Base-by-base conservation (phyloP, 805 yeast species). In the Sugiyamaella boreocaroliniensis region DNA sequence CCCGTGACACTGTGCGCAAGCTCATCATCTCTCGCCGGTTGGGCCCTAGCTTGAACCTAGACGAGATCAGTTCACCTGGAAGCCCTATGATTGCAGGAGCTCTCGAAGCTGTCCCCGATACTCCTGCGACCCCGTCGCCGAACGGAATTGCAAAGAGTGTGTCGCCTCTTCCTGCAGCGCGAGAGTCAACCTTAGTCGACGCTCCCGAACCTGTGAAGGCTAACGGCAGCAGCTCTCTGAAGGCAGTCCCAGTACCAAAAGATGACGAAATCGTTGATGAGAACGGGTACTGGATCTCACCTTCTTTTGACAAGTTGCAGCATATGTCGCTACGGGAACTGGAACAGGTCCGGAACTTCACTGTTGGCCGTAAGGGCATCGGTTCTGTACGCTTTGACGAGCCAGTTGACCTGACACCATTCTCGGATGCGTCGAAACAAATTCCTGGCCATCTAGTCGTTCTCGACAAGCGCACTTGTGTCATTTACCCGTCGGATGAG, bases 251-350 rank as follows among this genome's bases (percentile, higher is more conserved):
- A 12, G 16, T 32, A n/a, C 37, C n/a, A 5, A 40, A 65, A 1
- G 77, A 73, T 45, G 75, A 75, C 44, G 71, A 72, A 44, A 72
- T 77, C 43, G 74, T 75, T 29, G 80, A 84, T 49, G 82, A 81
- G 12, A 79, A 85, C 47, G 96, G 90, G 5, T 93, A 90, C 70
- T 93, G 93, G 87, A 84, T 83, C 50, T 79, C 86, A 5, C 99
- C 99, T 15, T 74, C 89, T 2, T 63, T 84, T 40, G 78, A 81
- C 4, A 82, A 82, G 47, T 71, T 93, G 49, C 76, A 78, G 51
- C 68, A 74, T 15, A 74, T 79, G 76, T 67, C 88, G 0, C 72
- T 86, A 40, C 69, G 80, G 9, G 84, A 88, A 55, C 76, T 89
- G 48, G 80, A 85, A 51, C 62, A 76, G 5, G 85, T 93, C 20